Base-by-base conservation (phyloP, 345 rosid species). In the Cardamine chenopodiifolia region DNA sequence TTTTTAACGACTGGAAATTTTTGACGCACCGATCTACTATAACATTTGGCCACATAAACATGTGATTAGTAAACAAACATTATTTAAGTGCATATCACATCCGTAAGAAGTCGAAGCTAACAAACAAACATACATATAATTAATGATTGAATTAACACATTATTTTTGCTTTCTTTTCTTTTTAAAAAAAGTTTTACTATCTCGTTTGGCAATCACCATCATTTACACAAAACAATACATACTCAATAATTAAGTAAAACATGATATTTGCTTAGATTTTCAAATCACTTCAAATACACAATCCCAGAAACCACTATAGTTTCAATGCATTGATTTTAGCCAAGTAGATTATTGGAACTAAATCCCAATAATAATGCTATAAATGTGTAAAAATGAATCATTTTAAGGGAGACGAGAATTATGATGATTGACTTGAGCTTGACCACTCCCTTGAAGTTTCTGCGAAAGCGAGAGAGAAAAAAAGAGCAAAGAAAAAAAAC, bases 401-500 rank as follows among this genome's bases (percentile, higher is more conserved):
- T 44, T 15, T 44, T 11, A 29, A 44, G 37, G 8, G 64, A 54
- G 56, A 63, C 76, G 63, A 53, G 62, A 4, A n/a, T n/a, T n/a
- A n/a, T n/a, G n/a, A n/a, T n/a, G n/a, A n/a, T n/a, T n/a, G 78
- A 74, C 78, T 44, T 29, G 7, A 66, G 72, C 67, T 74, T 74
- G 72, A 74, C 78, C 53, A 34, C 1, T 7, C 7, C 23, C 50
- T 52, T 35, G 20, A 22, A 35, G 6, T 1, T 20, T 20, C 42
- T 50, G 17, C 34, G 22, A 25, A 37, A 35, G 22, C n/a, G 71
- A 11, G 50, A 3, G 54, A 53, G 18, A 25, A 2, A 3, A 4
- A 20, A 40, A 26, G 11, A 1, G 5, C 10, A 0, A 6, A 9
- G 7, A 12, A 28, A 68, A 25, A 8, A 5, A 13, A 45, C 26